Evolutionary conservation across 2,329 filamentous ascomycete species (phyloP).

Genomic region (Cytospora chrysosperma): DNA sequence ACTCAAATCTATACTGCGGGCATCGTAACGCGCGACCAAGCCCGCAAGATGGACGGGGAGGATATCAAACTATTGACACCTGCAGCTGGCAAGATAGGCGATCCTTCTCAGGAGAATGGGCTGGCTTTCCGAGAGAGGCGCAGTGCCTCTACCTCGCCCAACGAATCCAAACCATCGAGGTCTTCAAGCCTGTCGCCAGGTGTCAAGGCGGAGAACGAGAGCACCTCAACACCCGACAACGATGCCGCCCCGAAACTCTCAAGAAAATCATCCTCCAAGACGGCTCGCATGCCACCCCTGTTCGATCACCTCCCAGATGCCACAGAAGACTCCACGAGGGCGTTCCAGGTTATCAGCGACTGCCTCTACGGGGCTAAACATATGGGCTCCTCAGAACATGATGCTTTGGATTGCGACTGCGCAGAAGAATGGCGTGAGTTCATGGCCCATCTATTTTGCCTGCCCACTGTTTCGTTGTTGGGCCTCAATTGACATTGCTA

Average conservation of each 20-base stretch:
- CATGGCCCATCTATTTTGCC: slow-evolving; percentile 21
- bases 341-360: slow-evolving; percentile 78
- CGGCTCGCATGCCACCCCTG: slow-evolving; percentile 61
- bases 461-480: slow-evolving; percentile 25
- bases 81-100: slow-evolving; percentile 42
- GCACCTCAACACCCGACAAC: slow-evolving; percentile 47
- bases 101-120: slow-evolving; percentile 37
- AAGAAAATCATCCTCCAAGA: slow-evolving; percentile 72
- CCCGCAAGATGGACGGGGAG: slow-evolving; percentile 31
- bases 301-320: slow-evolving; percentile 76
- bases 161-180: slow-evolving; percentile 40
- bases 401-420: slow-evolving; percentile 91
- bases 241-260: slow-evolving; percentile 66
- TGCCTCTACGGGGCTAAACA: slow-evolving; percentile 92
- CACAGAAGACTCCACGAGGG: slow-evolving; percentile 70
- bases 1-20: not conserved
- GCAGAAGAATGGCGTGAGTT: slow-evolving; percentile 89
- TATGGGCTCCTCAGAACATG: slow-evolving; percentile 88
- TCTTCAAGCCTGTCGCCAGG: slow-evolving; percentile 46
- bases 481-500: slow-evolving; percentile 20
- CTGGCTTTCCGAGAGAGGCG: slow-evolving; percentile 39
- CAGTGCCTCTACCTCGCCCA: slow-evolving; percentile 41
- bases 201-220: slow-evolving; percentile 48
- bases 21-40: slow-evolving; percentile 1
- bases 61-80: slow-evolving; percentile 28